Percentiles rank a stretch among this genome's conserved stretches.
Conservation (phyloP, 495 filamentous ascomycete genomes). For the Copromyces sp. region DNA sequence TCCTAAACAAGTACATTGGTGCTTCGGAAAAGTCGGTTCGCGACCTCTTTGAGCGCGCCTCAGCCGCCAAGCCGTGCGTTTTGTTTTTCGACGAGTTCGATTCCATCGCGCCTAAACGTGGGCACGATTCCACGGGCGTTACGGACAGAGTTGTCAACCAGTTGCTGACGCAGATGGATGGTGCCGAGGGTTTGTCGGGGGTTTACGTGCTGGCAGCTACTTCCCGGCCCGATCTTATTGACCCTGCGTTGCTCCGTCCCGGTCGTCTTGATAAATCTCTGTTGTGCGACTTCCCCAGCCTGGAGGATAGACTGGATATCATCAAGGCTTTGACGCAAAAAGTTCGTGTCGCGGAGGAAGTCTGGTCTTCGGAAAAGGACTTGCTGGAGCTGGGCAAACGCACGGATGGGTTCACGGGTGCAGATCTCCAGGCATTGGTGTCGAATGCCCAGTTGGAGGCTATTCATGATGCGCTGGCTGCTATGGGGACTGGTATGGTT, state of each 20-base stretch:
- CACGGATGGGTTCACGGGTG: conserved; percentile 90
- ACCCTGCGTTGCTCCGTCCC: conserved; percentile 81
- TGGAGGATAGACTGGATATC: conserved; percentile 78
- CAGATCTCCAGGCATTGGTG: conserved; percentile 87
- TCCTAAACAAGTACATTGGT: conserved; percentile 97
- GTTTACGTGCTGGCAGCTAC: conserved; percentile 96
- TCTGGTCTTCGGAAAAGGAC: conserved; percentile 41
- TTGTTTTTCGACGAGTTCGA: conserved; percentile 99
- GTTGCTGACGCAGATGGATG: conserved; percentile 96
- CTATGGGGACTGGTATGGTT: conserved; percentile 29
- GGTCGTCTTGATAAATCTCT: conserved; percentile 86
- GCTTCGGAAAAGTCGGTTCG: conserved; percentile 90
- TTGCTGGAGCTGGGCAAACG: conserved; percentile 57
- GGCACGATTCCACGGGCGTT: conserved; percentile 92
- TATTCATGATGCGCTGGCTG: conserved; percentile 81
- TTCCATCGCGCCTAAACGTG: conserved; percentile 91
- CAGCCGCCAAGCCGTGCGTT: conserved; percentile 81
- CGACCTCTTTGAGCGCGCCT: conserved; percentile 86
- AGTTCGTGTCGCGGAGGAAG: conserved; percentile 53
- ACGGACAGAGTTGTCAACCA: conserved; percentile 99
- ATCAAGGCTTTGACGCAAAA: conserved; percentile 71
- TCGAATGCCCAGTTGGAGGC: conserved; percentile 97
- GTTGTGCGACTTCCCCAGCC: conserved; percentile 73
- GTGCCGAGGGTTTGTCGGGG: conserved; percentile 85
- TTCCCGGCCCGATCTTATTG: conserved; percentile 82